phyloP scores from a whole-genome alignment of 176 grass and related monocot genomes.

The Bolboschoenus planiculmis region DNA sequence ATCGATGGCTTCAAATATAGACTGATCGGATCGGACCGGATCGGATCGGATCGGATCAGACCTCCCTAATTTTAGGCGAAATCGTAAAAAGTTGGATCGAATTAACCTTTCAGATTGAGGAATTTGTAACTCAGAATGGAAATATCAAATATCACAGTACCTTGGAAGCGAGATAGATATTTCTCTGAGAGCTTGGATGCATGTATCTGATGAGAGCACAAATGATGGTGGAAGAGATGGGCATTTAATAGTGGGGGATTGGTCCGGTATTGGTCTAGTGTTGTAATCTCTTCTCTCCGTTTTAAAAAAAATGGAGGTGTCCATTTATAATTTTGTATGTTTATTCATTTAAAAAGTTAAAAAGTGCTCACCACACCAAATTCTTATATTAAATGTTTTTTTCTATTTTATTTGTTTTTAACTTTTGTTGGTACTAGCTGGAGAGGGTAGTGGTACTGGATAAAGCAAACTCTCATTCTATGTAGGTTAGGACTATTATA shows the following conservation, averaged over 20 bases:
- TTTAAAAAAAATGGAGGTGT: background rate
- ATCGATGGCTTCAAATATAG: background rate
- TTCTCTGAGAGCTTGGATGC: background rate
- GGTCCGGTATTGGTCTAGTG: background rate
- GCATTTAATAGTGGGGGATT: background rate
- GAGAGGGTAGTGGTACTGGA: background rate
- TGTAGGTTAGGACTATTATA: background rate
- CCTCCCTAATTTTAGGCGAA: background rate
- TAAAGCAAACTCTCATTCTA: background rate
- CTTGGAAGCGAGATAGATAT: constrained; percentile 17
- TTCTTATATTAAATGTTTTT: background rate
- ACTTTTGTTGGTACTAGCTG: background rate
- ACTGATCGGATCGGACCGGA: background rate
- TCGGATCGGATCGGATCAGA: background rate
- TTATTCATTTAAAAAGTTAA: background rate
- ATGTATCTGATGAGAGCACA: background rate
- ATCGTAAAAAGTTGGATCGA: background rate
- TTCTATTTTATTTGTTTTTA: background rate
- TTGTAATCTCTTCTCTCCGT: background rate
- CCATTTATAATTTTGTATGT: background rate
- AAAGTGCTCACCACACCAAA: background rate
- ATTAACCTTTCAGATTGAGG: background rate
- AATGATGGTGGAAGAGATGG: background rate
- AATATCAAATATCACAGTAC: background rate
- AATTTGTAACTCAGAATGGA: constrained; percentile 5